Evolutionary conservation across 306 rosid species (phyloP).

Genomic region (Vigna nakashimae): DNA sequence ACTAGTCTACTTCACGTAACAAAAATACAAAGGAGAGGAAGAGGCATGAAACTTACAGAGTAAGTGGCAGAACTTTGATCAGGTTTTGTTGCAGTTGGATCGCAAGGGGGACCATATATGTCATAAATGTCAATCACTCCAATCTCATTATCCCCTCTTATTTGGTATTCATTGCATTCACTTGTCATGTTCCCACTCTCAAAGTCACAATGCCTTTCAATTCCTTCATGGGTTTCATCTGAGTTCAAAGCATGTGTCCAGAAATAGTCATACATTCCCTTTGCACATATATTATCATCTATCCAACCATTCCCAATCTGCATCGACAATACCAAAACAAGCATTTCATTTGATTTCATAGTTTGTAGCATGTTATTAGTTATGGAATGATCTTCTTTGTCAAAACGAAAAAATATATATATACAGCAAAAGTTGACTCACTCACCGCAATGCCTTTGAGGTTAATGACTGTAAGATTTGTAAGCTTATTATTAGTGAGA

Average conservation of each 20-base stretch:
- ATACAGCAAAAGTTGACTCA: background rate
- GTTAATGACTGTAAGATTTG: constrained; percentile 48
- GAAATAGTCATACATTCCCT: constrained; percentile 56
- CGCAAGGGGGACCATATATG: constrained; percentile 60
- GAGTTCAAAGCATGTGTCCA: constrained; percentile 67
- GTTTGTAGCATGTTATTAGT: no score
- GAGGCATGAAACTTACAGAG: constrained; percentile 48
- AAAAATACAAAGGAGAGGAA: background rate
- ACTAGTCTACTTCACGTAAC: no score
- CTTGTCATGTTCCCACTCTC: constrained; percentile 16
- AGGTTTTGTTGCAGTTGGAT: constrained; percentile 31
- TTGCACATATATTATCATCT: constrained; percentile 48
- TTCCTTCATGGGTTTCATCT: constrained; percentile 58
- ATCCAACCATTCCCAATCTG: constrained; percentile 78
- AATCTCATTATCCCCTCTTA: constrained; percentile 17
- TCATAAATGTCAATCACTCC: constrained; percentile 51
- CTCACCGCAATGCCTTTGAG: constrained; percentile 75
- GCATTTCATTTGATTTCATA: no score
- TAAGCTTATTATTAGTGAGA: constrained; percentile 45
- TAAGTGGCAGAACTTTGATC: background rate
- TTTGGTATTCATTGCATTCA: constrained; percentile 40
- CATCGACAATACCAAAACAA: constrained; percentile 10
- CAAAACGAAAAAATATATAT: no score
- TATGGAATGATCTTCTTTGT: no score
- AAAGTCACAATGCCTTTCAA: constrained; percentile 55